Evolutionary conservation across 257 asterid genomes (phyloP).

Genomic region (Solanum ahanhuiri): DNA sequence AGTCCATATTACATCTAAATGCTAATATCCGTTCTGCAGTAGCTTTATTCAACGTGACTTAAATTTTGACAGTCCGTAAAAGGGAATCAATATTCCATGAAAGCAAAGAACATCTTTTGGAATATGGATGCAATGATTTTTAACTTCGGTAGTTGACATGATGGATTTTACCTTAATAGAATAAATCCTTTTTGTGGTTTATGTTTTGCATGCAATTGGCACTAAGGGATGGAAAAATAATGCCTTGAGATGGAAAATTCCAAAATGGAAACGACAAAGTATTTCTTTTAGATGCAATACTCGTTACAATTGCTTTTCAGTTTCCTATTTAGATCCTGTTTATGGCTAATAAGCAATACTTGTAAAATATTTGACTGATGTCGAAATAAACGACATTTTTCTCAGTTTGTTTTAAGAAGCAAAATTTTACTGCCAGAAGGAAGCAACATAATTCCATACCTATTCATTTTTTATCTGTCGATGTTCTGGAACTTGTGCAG

Average conservation of each 20-base stretch:
- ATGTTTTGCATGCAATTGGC: background rate
- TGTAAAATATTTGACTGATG: background rate
- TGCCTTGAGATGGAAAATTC: background rate
- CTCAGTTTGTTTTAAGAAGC: background rate
- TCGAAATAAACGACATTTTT: background rate
- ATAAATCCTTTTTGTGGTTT: background rate
- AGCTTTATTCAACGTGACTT: background rate
- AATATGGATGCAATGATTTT: background rate
- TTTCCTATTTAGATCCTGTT: background rate
- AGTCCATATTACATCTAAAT: background rate
- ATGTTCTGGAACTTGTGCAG: slow-evolving; percentile 23
- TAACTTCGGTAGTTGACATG: background rate
- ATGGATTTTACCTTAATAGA: background rate
- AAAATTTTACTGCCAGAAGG: background rate
- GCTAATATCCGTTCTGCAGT: background rate
- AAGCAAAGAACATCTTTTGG: background rate
- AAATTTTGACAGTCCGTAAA: background rate
- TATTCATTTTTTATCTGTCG: background rate
- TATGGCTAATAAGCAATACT: background rate
- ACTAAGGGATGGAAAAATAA: background rate
- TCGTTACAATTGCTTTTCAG: background rate
- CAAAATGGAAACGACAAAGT: background rate
- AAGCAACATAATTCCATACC: background rate
- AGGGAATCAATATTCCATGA: background rate
- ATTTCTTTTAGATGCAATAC: background rate